Evolutionary conservation across 73 alveolate genomes (phyloP), one percentile per base, ranked within the genome.

Genomic region (Effrenium voratum): DNA sequence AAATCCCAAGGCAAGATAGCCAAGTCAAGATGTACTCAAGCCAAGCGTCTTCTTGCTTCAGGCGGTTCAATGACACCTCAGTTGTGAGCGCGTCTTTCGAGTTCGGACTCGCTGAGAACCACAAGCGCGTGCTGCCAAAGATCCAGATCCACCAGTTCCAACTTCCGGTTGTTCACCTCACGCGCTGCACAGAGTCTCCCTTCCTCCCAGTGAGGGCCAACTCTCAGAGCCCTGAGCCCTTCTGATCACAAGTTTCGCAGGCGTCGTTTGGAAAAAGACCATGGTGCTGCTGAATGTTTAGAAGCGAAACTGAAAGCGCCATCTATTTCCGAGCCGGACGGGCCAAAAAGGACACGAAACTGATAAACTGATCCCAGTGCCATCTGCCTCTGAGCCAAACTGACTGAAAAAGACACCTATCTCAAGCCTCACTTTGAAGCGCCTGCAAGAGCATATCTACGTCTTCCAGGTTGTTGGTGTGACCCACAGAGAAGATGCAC

Each of bases 361-460:
- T n/a, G n/a, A n/a, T n/a, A n/a, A n/a, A n/a, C n/a, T n/a, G n/a
- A n/a, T n/a, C n/a, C n/a, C n/a, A n/a, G n/a, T n/a, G n/a, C n/a
- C n/a, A n/a, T n/a, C n/a, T n/a, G n/a, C n/a, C n/a, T n/a, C n/a
- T n/a, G n/a, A n/a, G n/a, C n/a, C n/a, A n/a, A n/a, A n/a, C n/a
- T n/a, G n/a, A n/a, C n/a, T n/a, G n/a, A n/a, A n/a, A n/a, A n/a
- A n/a, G n/a, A n/a, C n/a, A n/a, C n/a, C n/a, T n/a, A n/a, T n/a
- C n/a, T n/a, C n/a, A n/a, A n/a, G n/a, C n/a, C n/a, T n/a, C n/a
- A n/a, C n/a, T n/a, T n/a, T n/a, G n/a, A n/a, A n/a, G 44, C 72
- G 28, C 95, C 95, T 87, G 95, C 70, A 87, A 47, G 68, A 87
- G 95, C 84, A 66, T 87, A 70, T 87, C 95, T 47, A 87, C 95